A percentile compares a stretch with the other conserved stretches of the same genome.
These are phyloP conservation scores for Suhomyces taliae DNA, from an alignment of 1,139 yeast genomes.

Conservation along the genomic window DNA sequence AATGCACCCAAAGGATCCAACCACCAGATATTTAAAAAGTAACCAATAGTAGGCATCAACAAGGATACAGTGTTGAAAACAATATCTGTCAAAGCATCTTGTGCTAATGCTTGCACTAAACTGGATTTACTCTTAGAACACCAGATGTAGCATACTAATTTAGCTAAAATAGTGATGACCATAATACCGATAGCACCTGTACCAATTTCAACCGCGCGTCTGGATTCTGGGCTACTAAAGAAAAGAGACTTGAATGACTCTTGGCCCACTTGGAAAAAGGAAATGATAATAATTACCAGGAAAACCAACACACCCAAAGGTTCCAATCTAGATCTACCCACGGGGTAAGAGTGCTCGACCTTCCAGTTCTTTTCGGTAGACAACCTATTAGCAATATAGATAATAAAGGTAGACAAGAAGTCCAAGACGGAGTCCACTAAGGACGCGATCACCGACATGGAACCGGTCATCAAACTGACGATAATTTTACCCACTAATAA, in stretches of 20 bases:
- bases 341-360: constrained; percentile 53
- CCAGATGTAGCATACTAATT: constrained; percentile 63
- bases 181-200: constrained; percentile 59
- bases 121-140: constrained; percentile 64
- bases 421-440: constrained; percentile 75
- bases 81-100: constrained; percentile 78
- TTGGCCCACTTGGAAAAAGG: constrained; percentile 72
- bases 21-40: constrained; percentile 60
- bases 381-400: constrained; percentile 60
- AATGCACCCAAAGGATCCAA: constrained; percentile 75
- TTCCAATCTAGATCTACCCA: constrained; percentile 71
- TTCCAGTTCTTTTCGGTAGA: constrained; percentile 58
- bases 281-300: constrained; percentile 66
- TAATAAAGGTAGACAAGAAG: constrained; percentile 71
- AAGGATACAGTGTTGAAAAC: constrained; percentile 65
- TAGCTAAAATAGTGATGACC: constrained; percentile 60
- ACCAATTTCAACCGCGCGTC: constrained; percentile 49
- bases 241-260: constrained; percentile 50
- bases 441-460: constrained; percentile 76
- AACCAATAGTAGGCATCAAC: constrained; percentile 66
- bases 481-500: constrained; percentile 60
- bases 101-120: constrained; percentile 76
- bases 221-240: constrained; percentile 28
- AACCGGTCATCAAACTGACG: constrained; percentile 64
- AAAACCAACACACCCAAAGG: constrained; percentile 79